These are phyloP conservation scores for Botryotinia convoluta DNA, from an alignment of 2,329 filamentous ascomycete genomes.

Conservation along the genomic window DNA sequence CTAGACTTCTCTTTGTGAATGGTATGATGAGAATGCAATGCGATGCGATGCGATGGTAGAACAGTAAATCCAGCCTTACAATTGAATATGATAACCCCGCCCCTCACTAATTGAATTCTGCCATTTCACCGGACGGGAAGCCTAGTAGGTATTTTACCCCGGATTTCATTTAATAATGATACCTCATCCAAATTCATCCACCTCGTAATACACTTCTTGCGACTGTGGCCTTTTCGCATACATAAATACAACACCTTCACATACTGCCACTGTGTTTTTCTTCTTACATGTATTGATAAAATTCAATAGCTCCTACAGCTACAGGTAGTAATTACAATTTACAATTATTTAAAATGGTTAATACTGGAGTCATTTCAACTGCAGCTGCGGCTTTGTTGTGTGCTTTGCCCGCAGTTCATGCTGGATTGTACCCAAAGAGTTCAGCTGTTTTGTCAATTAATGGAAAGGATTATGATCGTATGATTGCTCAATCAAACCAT, in stretches of 20 bases:
- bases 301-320: constrained; percentile 14
- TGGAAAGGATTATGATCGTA: constrained; percentile 71
- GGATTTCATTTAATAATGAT: constrained; percentile 6
- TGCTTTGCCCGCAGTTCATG: constrained; percentile 57
- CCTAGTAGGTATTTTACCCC: constrained; percentile 15
- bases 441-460: constrained; percentile 85
- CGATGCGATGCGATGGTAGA: background rate
- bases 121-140: background rate
- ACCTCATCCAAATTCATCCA: background rate
- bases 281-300: constrained; percentile 9
- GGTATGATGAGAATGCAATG: background rate
- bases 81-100: background rate
- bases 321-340: background rate
- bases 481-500: constrained; percentile 87
- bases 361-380: constrained; percentile 51
- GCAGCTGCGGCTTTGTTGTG: constrained; percentile 61
- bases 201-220: constrained; percentile 17
- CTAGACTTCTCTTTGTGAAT: background rate
- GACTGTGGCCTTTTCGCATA: constrained; percentile 21
- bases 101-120: constrained; percentile 8
- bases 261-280: background rate
- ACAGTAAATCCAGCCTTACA: background rate
- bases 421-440: constrained; percentile 78
- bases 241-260: background rate
- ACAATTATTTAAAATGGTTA: constrained; percentile 48